Evolutionary conservation across 441 rosid genomes (phyloP), one percentile per base, ranked within the genome.

Genomic region (Dalechampia spathulata): DNA sequence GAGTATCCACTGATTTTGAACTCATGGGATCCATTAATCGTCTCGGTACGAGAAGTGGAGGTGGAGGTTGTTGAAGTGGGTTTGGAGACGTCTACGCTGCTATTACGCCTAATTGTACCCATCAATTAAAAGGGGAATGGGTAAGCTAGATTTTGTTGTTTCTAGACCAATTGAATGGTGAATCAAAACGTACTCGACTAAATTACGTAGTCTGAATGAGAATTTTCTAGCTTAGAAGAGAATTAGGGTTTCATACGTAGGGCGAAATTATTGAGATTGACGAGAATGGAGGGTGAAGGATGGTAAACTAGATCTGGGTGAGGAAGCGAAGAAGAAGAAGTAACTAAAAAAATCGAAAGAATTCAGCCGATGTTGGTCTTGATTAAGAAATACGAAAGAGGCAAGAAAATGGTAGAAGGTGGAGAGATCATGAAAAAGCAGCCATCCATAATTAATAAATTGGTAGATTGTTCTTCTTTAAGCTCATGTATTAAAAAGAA

Each of bases 21-120:
- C 62, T 86, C 78, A 57, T 94, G 99, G n/a, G 82, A 83, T 27
- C 98, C 98, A 68, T 87, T 81, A 21, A 85, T 62, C 22, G 99
- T 94, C 58, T 94, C 96, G 14, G 93, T 90, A 30, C 55, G 49
- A 47, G 96, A 87, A 2, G 81, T 78, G 0, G 99, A 93, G 21
- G 83, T 70, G 40, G 71, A 57, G 3, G 67, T 16, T 41, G 62
- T 16, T 41, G 62, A 60, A n/a, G 49, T 46, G 66, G 81, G 71
- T 60, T 68, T 75, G 10, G 66, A 60, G 41, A 67, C 70, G 59
- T 82, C 86, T 26, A 62, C 20, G 55, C 61, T 42, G n/a, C 52
- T 57, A 10, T 36, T 36, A 66, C 69, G 74, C 73, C 80, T 71
- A 64, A 80, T 43, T 76, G 68, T 66, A 76, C 76, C 84, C 94